Evolutionary conservation across 345 rosid genomes (phyloP).

Genomic region (Trapa incisa): DNA sequence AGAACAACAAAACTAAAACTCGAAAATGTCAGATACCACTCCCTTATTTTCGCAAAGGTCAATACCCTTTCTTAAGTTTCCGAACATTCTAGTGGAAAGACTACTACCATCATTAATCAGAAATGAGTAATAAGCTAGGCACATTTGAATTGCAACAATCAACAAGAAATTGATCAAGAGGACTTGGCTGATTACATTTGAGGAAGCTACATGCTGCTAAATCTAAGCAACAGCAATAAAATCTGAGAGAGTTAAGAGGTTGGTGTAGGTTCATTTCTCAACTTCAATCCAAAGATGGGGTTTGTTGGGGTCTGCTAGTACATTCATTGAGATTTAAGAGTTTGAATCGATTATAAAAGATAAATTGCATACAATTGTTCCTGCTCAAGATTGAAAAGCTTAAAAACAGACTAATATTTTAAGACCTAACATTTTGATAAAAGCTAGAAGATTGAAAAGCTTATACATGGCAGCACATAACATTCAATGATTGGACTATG

Average conservation of each 20-base stretch:
- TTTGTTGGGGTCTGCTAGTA: background rate
- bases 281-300: background rate
- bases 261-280: background rate
- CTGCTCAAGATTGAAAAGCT: background rate
- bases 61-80: background rate
- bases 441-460: too few relatives aligned
- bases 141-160: background rate
- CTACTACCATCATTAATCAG: background rate
- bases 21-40: background rate
- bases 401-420: background rate
- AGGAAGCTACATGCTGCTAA: background rate
- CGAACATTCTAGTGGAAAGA: background rate
- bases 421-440: too few relatives aligned
- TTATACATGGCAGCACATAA: too few relatives aligned
- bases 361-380: background rate
- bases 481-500: too few relatives aligned
- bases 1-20: background rate
- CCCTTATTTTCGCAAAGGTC: background rate
- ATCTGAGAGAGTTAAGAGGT: background rate
- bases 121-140: background rate
- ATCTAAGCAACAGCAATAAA: background rate
- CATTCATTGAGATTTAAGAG: background rate
- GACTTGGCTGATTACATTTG: background rate
- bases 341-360: background rate
- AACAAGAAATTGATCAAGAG: background rate